Evolutionary conservation across 2,329 filamentous ascomycete genomes (phyloP).

Genomic region (Colletotrichum godetiae): DNA sequence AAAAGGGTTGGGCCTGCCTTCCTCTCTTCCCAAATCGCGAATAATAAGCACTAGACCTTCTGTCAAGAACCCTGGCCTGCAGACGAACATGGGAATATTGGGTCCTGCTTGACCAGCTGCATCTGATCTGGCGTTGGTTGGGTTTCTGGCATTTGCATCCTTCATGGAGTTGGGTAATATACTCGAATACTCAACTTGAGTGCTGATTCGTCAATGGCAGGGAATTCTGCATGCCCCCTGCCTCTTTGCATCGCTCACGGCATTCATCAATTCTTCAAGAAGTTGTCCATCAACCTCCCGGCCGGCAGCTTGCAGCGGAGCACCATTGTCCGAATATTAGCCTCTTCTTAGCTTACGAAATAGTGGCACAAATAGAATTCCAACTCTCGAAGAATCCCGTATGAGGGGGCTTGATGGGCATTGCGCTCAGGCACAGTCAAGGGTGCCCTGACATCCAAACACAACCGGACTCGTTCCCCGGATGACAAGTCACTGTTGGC

Average conservation of each 20-base stretch:
- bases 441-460: background rate
- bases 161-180: background rate
- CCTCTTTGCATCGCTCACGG: background rate
- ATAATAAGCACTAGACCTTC: background rate
- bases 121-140: background rate
- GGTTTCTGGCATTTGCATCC: background rate
- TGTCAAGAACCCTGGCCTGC: background rate
- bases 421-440: background rate
- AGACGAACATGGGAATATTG: background rate
- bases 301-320: too few relatives aligned
- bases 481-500: background rate
- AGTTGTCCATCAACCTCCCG: background rate
- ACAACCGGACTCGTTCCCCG: background rate
- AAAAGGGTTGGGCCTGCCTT: background rate
- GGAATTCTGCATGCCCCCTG: background rate
- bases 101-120: background rate
- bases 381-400: background rate
- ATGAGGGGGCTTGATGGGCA: background rate
- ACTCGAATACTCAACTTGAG: background rate
- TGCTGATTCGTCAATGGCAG: constrained; percentile 15
- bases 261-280: background rate
- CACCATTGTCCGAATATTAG: too few relatives aligned
- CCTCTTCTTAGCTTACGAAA: too few relatives aligned
- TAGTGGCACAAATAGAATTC: background rate
- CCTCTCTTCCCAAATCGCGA: background rate